Conservation (phyloP, 2,329 filamentous ascomycete genomes). For the Leptosphaerulina australis region DNA sequence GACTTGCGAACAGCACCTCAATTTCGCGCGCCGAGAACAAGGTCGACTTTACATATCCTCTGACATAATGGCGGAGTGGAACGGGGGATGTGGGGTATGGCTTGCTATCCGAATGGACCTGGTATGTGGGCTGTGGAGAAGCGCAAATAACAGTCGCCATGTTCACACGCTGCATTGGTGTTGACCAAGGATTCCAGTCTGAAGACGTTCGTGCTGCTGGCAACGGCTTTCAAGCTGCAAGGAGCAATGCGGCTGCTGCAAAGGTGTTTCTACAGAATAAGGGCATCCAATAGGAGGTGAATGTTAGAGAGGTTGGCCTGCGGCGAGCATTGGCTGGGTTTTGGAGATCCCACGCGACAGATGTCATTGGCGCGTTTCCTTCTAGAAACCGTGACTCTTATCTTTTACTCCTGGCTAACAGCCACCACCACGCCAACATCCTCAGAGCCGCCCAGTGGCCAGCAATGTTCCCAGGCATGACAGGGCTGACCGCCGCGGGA, state of each 20-base stretch:
- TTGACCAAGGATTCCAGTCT: neutral
- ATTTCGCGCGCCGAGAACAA: neutral
- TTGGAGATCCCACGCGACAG: conserved; percentile 22
- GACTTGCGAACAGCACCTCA: neutral
- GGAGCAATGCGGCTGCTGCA: conserved; percentile 26
- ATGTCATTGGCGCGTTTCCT: conserved; percentile 25
- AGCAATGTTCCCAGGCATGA: conserved; percentile 28
- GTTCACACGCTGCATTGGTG: conserved; percentile 5
- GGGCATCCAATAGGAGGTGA: conserved; percentile 25
- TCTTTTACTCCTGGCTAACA: conserved; percentile 34
- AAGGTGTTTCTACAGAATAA: conserved; percentile 6
- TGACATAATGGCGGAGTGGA: conserved; percentile 30
- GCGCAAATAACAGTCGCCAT: conserved; percentile 11
- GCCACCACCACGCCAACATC: conserved; percentile 21
- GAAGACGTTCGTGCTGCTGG: neutral
- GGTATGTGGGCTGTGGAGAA: conserved; percentile 20
- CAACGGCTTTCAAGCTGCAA: conserved; percentile 16
- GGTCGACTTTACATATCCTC: conserved; percentile 12
- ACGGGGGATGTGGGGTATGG: conserved; percentile 26
- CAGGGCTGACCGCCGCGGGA: conserved; percentile 39
- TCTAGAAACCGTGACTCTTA: conserved; percentile 29
- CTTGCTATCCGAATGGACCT: conserved; percentile 17
- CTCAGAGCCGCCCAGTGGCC: conserved; percentile 27
- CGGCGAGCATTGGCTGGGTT: conserved; percentile 18
- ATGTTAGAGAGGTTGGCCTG: conserved; percentile 18